Evolutionary conservation across 2,329 filamentous ascomycete species (phyloP), one percentile per base, ranked within the genome.

Genomic region (Penicillium aurantiogriseum): DNA sequence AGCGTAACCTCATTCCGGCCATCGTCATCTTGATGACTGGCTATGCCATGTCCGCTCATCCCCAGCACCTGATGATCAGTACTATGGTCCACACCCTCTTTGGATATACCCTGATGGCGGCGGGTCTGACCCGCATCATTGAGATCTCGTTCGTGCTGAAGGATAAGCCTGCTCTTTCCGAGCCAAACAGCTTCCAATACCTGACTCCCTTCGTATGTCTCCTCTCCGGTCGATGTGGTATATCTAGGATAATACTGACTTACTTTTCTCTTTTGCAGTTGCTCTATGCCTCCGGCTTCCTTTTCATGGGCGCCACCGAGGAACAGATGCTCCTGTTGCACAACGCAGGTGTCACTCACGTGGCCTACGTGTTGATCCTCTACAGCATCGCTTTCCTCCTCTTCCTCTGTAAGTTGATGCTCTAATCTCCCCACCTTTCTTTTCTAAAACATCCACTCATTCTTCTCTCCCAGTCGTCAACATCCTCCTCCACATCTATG

Each of bases 271-370:
- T 42, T 11, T 59, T 7, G 62, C 68, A 95, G 92, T 83, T 97
- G 40, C 84, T 99, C 29, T 96, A 90, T 69, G 92, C 92, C 6
- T 89, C 92, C 4, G 94, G 94, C 1, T 96, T 97, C 77, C 82
- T 99, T 40, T 99, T 99, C 79, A 96, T 97, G 92, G 90, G 91
- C 33, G 93, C 94, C 17, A 97, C 92, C 0, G 94, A 97, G 73
- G 92, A 99, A 77, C 94, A 97, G 76, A 96, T 97, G 90, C 70
- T 81, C 23, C 80, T 97, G 2, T 80, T 97, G 5, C 82, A 85
- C 40, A 80, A 85, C 39, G 88, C 90, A 0, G 83, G 87, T 58
- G 87, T 97, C 68, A 92, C 92, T 27, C 91, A 95, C 69, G 90
- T 97, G 42, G 88, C 92, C 5, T 99, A 97, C 74, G 86, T 97